These are phyloP conservation scores for Myxozyma mucilagina DNA, from an alignment of 805 yeast genomes.

Conservation along the genomic window DNA sequence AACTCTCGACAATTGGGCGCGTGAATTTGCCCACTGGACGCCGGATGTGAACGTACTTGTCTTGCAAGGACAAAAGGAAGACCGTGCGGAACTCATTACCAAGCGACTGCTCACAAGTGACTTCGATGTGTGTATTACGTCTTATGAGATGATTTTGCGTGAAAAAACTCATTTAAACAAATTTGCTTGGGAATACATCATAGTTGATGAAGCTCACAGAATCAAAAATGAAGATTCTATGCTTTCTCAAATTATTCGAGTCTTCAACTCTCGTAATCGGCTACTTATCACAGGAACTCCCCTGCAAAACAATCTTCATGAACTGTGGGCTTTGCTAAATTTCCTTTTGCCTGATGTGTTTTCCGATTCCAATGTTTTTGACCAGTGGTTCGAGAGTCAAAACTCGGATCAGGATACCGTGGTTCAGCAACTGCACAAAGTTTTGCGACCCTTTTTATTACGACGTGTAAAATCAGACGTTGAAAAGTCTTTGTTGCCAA, in stretches of 20 bases:
- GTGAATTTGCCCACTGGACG: constrained; percentile 94
- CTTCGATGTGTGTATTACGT: constrained; percentile 87
- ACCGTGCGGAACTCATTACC: constrained; percentile 57
- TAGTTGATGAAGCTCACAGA: constrained; percentile 88
- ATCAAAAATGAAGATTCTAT: constrained; percentile 93
- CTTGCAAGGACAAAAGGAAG: constrained; percentile 87
- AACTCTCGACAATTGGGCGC: constrained; percentile 92
- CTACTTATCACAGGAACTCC: constrained; percentile 95
- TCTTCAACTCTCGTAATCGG: constrained; percentile 82
- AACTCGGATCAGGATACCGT: constrained; percentile 68
- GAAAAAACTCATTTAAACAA: constrained; percentile 81
- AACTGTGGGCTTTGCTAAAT: constrained; percentile 91
- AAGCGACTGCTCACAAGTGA: constrained; percentile 64
- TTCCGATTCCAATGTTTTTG: constrained; percentile 86
- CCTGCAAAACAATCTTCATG: constrained; percentile 89
- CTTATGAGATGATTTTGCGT: constrained; percentile 89
- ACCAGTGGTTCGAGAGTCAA: constrained; percentile 80
- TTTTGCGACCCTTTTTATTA: constrained; percentile 80
- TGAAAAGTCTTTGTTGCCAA: constrained; percentile 85
- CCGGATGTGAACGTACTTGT: constrained; percentile 88
- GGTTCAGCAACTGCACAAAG: constrained; percentile 84
- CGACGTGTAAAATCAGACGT: constrained; percentile 93
- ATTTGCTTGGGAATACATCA: constrained; percentile 87
- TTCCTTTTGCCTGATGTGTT: constrained; percentile 92
- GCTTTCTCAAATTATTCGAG: constrained; percentile 85